These are phyloP conservation scores for Lathyrus sativus DNA, from an alignment of 306 rosid genomes.

Conservation along the genomic window DNA sequence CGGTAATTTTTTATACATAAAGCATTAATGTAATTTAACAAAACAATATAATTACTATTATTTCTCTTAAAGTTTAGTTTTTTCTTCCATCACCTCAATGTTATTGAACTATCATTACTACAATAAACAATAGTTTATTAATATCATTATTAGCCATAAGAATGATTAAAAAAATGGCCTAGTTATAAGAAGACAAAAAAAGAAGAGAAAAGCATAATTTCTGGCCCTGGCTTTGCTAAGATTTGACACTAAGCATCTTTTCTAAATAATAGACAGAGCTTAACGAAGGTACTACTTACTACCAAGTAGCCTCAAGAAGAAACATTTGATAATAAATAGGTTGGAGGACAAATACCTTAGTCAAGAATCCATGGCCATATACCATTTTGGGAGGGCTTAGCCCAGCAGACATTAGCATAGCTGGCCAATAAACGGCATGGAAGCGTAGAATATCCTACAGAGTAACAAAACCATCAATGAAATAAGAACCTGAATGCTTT, in stretches of 20 bases:
- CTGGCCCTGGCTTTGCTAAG: slow-evolving; percentile 5
- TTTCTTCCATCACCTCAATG: background rate
- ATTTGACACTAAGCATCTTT: slow-evolving; percentile 14
- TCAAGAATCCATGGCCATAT: slow-evolving; percentile 96
- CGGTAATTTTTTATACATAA: background rate
- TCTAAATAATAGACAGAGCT: background rate
- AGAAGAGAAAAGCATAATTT: slow-evolving; percentile 3
- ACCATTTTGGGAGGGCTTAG: slow-evolving; percentile 87
- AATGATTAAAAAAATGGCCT: background rate
- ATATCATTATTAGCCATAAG: slow-evolving; percentile 8
- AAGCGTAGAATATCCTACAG: slow-evolving; percentile 92
- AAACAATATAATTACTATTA: background rate
- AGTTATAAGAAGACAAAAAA: background rate
- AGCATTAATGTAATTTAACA: slow-evolving; percentile 2
- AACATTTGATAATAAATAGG: slow-evolving; percentile 31
- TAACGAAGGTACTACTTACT: slow-evolving; percentile 1
- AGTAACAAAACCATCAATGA: slow-evolving; percentile 33
- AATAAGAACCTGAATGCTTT: slow-evolving; percentile 13
- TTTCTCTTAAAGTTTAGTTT: slow-evolving; percentile 11
- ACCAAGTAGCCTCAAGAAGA: slow-evolving; percentile 30
- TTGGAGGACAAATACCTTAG: slow-evolving; percentile 61
- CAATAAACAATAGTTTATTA: background rate
- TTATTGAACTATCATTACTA: background rate
- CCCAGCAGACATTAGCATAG: slow-evolving; percentile 98
- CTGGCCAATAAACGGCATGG: slow-evolving; percentile 99